phyloP scores from a whole-genome alignment of 139 green algal species.

The Micractinium sp. region DNA sequence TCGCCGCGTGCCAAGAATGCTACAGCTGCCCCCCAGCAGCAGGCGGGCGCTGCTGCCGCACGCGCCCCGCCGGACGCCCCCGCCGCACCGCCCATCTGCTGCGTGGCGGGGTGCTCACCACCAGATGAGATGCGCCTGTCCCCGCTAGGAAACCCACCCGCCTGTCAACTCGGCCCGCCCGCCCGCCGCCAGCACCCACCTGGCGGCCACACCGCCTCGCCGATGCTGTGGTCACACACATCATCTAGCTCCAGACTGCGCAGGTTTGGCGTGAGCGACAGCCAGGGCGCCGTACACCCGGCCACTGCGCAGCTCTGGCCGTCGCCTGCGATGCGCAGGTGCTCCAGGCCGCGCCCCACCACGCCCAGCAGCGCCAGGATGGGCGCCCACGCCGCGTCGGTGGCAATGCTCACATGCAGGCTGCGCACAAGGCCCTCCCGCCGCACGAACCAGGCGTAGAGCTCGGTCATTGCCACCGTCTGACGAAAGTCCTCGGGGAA shows the following conservation, averaged over 20 bases:
- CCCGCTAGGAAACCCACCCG: not conserved
- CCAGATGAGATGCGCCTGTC: not conserved
- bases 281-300: conserved; percentile 24
- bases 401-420: conserved; percentile 20
- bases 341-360: conserved; percentile 11
- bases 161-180: too few species aligned
- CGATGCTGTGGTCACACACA: conserved; percentile 11
- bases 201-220: not conserved
- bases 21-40: not conserved
- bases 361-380: conserved; percentile 16
- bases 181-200: not conserved
- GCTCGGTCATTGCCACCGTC: not conserved
- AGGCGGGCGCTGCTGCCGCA: not conserved
- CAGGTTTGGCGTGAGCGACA: conserved; percentile 25
- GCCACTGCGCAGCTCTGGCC: not conserved
- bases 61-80: not conserved
- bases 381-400: not conserved
- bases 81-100: too few species aligned
- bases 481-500: conserved; percentile 4
- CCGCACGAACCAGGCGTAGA: conserved; percentile 22
- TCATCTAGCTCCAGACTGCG: conserved; percentile 29
- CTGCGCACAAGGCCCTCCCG: conserved; percentile 6
- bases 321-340: conserved; percentile 25
- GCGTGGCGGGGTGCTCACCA: too few species aligned
- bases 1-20: too few species aligned